phyloP scores from a whole-genome alignment of 495 filamentous ascomycete genomes.

The Bacidia gigantensis region DNA sequence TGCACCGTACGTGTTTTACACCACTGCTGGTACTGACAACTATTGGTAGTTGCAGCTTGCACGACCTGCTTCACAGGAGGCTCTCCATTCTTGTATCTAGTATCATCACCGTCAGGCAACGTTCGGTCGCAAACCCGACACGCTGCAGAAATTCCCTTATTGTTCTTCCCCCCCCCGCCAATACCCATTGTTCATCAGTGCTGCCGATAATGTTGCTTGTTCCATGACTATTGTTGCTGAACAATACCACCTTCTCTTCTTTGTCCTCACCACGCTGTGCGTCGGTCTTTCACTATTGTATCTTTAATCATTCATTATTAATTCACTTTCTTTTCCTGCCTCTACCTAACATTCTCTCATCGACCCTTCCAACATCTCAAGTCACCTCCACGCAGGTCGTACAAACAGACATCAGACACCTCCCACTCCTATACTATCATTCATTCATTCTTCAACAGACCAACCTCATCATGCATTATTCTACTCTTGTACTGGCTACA shows the following conservation, averaged over 20 bases:
- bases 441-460: background rate
- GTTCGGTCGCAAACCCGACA: no score
- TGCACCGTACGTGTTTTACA: background rate
- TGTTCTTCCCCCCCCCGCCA: background rate
- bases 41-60: no score
- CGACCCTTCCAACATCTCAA: background rate
- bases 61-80: no score
- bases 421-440: no score
- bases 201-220: background rate
- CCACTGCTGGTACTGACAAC: background rate
- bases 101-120: no score
- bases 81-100: no score
- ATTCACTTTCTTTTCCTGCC: no score
- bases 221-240: background rate
- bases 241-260: background rate
- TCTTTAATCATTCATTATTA: background rate
- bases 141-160: no score
- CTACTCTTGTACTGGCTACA: no score
- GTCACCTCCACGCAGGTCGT: background rate
- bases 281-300: background rate
- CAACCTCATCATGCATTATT: constrained; percentile 5
- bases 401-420: no score
- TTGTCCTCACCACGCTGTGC: background rate
- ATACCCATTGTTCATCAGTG: background rate
- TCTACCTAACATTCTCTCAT: background rate